These are phyloP conservation scores for Pseudevernia furfuracea DNA, from an alignment of 495 filamentous ascomycete genomes.

Conservation along the genomic window DNA sequence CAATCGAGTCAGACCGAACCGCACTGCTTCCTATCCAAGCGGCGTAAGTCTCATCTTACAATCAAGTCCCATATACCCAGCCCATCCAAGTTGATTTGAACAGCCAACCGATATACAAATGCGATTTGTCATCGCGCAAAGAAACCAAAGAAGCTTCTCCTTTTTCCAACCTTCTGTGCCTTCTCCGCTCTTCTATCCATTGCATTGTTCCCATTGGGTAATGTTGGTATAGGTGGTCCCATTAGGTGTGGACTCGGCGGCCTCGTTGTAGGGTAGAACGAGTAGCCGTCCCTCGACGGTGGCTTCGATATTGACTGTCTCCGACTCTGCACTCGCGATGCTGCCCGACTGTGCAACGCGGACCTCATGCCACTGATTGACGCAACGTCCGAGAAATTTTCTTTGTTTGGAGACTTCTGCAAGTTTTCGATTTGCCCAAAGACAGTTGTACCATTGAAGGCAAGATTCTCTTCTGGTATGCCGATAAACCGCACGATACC, in stretches of 20 bases:
- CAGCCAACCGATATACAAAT: background rate
- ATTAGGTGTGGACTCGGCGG: conserved; percentile 24
- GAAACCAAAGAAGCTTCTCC: conserved; percentile 46
- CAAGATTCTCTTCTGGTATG: conserved; percentile 61
- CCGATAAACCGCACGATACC: conserved; percentile 67
- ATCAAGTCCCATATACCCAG: background rate
- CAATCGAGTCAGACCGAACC: background rate
- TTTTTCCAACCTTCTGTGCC: conserved; percentile 34
- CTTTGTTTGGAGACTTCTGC: conserved; percentile 30
- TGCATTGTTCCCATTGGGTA: conserved; percentile 28
- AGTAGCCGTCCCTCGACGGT: conserved; percentile 14
- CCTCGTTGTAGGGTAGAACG: conserved; percentile 20
- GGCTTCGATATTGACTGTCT: conserved; percentile 22
- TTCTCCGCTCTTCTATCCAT: conserved; percentile 32
- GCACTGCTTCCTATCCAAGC: background rate
- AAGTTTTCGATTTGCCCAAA: conserved; percentile 59
- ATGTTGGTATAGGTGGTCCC: conserved; percentile 27
- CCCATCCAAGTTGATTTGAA: background rate
- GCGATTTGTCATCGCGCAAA: conserved; percentile 33
- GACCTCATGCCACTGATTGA: background rate
- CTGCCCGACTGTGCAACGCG: background rate
- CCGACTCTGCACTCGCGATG: conserved; percentile 29
- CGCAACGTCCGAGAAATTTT: conserved; percentile 14
- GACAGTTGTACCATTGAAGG: conserved; percentile 60
- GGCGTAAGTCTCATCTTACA: background rate